phyloP scores from a whole-genome alignment of 768 basidiomycete species.

The Sarcodon sp. region DNA sequence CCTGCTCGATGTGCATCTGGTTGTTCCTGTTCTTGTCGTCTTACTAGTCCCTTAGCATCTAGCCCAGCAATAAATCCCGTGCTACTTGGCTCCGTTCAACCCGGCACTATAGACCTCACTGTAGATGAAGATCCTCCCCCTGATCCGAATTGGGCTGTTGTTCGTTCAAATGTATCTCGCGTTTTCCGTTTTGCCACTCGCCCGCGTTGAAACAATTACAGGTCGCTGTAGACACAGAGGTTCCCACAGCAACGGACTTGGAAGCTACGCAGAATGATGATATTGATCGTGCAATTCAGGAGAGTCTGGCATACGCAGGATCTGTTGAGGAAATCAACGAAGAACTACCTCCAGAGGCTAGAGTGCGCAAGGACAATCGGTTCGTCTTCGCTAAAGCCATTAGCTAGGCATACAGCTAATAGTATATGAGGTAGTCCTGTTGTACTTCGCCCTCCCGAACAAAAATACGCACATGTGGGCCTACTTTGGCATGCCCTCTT shows the following conservation, averaged over 20 bases:
- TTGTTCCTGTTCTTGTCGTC: not conserved
- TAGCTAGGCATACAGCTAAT: constrained; percentile 1
- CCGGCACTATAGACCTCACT: constrained; percentile 43
- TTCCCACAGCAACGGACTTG: constrained; percentile 5
- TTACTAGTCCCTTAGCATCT: constrained; percentile 12
- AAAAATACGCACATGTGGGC: constrained; percentile 43
- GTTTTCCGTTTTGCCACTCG: constrained; percentile 8
- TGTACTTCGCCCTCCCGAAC: constrained; percentile 44
- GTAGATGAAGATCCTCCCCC: constrained; percentile 44
- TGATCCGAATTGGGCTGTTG: constrained; percentile 58
- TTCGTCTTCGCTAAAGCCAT: constrained; percentile 16
- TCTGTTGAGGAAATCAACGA: constrained; percentile 36
- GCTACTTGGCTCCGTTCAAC: not conserved
- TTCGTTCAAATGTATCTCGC: constrained; percentile 46
- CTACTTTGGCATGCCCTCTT: constrained; percentile 54
- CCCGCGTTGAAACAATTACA: not conserved
- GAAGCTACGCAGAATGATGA: constrained; percentile 44
- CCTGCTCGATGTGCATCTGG: constrained; percentile 3
- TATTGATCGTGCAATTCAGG: constrained; percentile 60
- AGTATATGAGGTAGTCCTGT: constrained; percentile 38
- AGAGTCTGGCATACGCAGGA: constrained; percentile 36
- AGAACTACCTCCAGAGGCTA: constrained; percentile 32
- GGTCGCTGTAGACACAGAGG: constrained; percentile 4
- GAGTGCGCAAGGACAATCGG: constrained; percentile 45
- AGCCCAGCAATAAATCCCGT: constrained; percentile 11